phyloP scores from a whole-genome alignment of 805 yeast genomes.

The Yarrowia hollandica region DNA sequence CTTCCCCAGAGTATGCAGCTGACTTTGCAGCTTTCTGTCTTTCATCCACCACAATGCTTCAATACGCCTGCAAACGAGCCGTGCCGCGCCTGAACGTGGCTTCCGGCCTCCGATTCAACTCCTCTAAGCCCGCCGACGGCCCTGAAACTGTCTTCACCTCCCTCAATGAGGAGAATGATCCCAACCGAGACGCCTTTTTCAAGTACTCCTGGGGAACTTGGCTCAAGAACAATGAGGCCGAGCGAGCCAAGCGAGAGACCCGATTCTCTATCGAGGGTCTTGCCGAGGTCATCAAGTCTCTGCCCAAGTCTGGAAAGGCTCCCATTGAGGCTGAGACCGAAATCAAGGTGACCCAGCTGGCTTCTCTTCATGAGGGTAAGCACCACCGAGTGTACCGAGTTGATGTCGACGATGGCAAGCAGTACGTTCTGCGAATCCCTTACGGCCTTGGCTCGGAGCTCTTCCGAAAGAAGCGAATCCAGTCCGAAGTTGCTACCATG shows the following conservation, averaged over 20 bases:
- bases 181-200: conserved; percentile 51
- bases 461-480: conserved; percentile 56
- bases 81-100: background rate
- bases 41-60: background rate
- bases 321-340: conserved; percentile 48
- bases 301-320: conserved; percentile 36
- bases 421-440: conserved; percentile 78
- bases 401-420: conserved; percentile 58
- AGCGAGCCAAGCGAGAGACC: conserved; percentile 76
- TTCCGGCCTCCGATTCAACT: conserved; percentile 18
- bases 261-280: conserved; percentile 80
- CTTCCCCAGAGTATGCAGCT: background rate
- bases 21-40: background rate
- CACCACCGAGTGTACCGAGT: conserved; percentile 85
- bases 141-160: conserved; percentile 29
- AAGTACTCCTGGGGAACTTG: conserved; percentile 95
- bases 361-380: conserved; percentile 90
- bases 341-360: conserved; percentile 63
- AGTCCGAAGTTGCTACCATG: conserved; percentile 90
- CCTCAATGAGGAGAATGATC: conserved; percentile 29
- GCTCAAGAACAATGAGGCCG: conserved; percentile 73
- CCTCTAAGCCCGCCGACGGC: conserved; percentile 8
- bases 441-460: conserved; percentile 71
- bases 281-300: conserved; percentile 41
- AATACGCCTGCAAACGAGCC: conserved; percentile 10